Base-by-base conservation (phyloP, 2,329 filamentous ascomycete species). In the Fusarium pseudonygamai region DNA sequence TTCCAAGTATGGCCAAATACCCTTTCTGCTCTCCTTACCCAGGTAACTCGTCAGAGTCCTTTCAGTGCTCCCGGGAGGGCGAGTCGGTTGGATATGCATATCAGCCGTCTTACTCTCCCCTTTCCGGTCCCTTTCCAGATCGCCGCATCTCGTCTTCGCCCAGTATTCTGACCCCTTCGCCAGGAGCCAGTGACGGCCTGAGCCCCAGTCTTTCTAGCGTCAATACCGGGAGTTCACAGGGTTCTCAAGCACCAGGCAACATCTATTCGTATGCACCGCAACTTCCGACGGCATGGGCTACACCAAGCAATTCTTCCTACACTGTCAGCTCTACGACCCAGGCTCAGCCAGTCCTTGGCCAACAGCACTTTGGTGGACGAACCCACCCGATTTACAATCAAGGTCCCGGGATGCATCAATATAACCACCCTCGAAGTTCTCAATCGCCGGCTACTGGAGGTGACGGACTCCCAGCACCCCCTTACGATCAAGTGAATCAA, bases 401-500 rank as follows among this genome's bases (percentile, higher is more conserved):
- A 67, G 88, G 88, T 59, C 87, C 89, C 36, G 85, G 86, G 52
- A 84, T 89, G 78, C 69, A 79, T 32, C 81, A 78, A 46, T 77
- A 75, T 62, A 77, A 77, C 57, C 79, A 81, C 37, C 76, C 76
- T 22, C 77, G 82, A 61, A 80, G 75, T 71, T 80, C 82, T 7
- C 81, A 80, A 59, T 83, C 82, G 30, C 91, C 92, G 20, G 80
- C 84, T 15, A 86, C 88, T 13, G 84, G 86, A 34, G 86, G 85
- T 53, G 90, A 94, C 78, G 87, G 86, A 55, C 84, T 95, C 61
- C 88, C 92, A 68, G 86, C 89, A 61, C 90, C 92, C 67, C 87
- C 91, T 12, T 94, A 92, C 82, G 91, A 93, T 72, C 85, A 90
- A 70, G 90, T 91, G 73, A 87, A 92, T 68, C 88, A 91, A 49